Evolutionary conservation across 768 basidiomycete species (phyloP).

Genomic region (Sarcodon aspratus): DNA sequence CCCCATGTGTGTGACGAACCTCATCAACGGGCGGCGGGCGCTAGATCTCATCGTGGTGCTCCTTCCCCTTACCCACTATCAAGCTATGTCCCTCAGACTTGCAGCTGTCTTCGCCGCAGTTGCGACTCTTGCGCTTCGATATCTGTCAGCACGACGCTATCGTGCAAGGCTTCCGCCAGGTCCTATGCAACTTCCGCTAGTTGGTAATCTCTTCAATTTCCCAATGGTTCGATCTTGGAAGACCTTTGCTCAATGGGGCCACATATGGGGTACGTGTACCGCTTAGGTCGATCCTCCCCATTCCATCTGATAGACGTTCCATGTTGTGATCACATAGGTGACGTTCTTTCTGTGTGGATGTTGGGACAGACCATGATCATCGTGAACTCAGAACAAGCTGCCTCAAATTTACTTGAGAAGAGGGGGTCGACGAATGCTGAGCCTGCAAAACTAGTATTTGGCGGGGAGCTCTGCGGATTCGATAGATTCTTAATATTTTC

Average conservation of each 20-base stretch:
- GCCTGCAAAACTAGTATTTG: slow-evolving; percentile 8
- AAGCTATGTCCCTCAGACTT: no score
- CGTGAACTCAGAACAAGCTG: slow-evolving; percentile 10
- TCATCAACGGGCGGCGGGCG: no score
- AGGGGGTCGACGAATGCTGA: slow-evolving; percentile 14
- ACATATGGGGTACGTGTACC: slow-evolving; percentile 6
- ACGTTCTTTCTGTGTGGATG: slow-evolving; percentile 10
- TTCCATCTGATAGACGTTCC: background rate
- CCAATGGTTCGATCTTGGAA: slow-evolving; percentile 6
- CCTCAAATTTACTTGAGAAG: slow-evolving; percentile 16
- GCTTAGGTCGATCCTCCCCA: background rate
- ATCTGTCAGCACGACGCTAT: background rate
- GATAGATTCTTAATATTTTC: slow-evolving; percentile 22
- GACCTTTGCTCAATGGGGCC: slow-evolving; percentile 7
- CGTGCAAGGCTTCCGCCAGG: slow-evolving; percentile 11
- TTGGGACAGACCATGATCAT: slow-evolving; percentile 11
- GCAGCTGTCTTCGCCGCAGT: no score
- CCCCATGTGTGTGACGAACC: no score
- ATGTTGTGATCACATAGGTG: slow-evolving; percentile 3
- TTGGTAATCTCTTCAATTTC: slow-evolving; percentile 14
- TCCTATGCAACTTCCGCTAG: slow-evolving; percentile 11
- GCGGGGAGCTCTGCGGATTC: background rate
- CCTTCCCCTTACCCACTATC: no score
- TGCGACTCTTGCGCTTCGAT: no score
- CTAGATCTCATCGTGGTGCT: no score